Evolutionary conservation across 108 stramenopile genomes (phyloP).

Genomic region (Nitzschia putrida): DNA sequence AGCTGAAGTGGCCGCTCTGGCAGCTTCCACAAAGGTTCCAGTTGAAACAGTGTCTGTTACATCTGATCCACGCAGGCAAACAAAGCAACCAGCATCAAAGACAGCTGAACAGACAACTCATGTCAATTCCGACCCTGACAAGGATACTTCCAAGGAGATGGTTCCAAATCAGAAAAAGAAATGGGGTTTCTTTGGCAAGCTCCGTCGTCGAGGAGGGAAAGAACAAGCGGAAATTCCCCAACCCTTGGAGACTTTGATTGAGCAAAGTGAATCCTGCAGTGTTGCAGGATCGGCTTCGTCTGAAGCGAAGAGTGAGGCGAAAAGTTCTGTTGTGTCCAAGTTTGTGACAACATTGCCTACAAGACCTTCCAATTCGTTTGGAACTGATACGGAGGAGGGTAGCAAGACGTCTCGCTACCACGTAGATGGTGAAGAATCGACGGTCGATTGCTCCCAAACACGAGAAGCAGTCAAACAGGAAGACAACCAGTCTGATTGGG

Average conservation of each 20-base stretch:
- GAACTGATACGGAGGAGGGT: not conserved
- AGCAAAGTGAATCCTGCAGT: not conserved
- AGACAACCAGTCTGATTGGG: not conserved
- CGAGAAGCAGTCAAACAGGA: not conserved
- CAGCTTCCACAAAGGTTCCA: too few relatives aligned
- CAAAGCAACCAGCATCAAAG: too few relatives aligned
- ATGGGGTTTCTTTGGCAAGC: slow-evolving; percentile 6
- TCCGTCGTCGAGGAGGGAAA: not conserved
- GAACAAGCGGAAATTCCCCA: too few relatives aligned
- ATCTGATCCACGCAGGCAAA: too few relatives aligned
- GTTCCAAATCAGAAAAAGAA: slow-evolving; percentile 1
- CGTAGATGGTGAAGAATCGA: not conserved
- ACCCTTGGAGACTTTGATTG: too few relatives aligned
- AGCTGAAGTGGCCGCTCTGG: too few relatives aligned
- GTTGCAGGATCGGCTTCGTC: too few relatives aligned
- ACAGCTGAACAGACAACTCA: not conserved
- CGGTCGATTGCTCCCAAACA: not conserved
- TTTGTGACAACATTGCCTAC: not conserved
- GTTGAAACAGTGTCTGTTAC: too few relatives aligned
- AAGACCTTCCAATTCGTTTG: slow-evolving; percentile 14
- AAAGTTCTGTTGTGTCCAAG: too few relatives aligned
- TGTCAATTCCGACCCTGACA: not conserved
- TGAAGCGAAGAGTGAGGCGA: too few relatives aligned
- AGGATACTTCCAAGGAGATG: not conserved
- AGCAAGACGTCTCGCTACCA: slow-evolving; percentile 14